A percentile compares a stretch with the other conserved stretches of the same genome.
phyloP scores from a whole-genome alignment of 352 stramenopile genomes.

The Discostella stelligera region DNA sequence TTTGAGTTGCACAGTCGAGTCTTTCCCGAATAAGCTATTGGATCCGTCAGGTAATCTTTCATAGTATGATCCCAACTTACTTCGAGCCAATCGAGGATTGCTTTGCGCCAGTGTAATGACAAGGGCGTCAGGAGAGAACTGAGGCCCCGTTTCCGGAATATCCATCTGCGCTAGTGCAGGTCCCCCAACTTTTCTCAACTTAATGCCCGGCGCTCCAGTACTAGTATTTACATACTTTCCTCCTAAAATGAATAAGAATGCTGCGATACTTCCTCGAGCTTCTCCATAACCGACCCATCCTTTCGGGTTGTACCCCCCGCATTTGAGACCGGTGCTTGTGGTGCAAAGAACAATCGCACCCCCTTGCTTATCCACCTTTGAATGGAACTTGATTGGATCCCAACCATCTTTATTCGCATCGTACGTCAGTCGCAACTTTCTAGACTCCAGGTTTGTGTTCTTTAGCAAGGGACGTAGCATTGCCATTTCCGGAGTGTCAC shows the following conservation, averaged over 20 bases:
- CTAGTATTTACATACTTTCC: constrained; percentile 19
- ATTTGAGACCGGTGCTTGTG: constrained; percentile 47
- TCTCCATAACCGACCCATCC: constrained; percentile 73
- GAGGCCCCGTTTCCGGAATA: constrained; percentile 66
- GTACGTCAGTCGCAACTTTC: constrained; percentile 72
- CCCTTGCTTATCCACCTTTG: constrained; percentile 74
- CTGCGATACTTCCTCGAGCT: constrained; percentile 73
- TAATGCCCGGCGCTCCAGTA: constrained; percentile 48
- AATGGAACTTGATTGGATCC: constrained; percentile 73
- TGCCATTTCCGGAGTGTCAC: constrained; percentile 67
- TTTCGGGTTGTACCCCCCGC: constrained; percentile 82
- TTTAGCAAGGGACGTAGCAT: constrained; percentile 73
- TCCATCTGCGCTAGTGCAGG: constrained; percentile 72
- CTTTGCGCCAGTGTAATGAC: constrained; percentile 62
- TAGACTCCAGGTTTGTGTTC: constrained; percentile 81
- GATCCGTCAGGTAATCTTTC: constrained; percentile 72
- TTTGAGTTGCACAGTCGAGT: constrained; percentile 61
- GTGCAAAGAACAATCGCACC: constrained; percentile 61
- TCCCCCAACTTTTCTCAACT: constrained; percentile 81
- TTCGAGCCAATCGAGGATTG: constrained; percentile 61
- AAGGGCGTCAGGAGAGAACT: constrained; percentile 80
- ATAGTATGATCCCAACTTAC: constrained; percentile 82
- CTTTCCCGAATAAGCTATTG: constrained; percentile 73
- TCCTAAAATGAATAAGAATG: constrained; percentile 78
- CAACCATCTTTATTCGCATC: constrained; percentile 80